A percentile compares a stretch with the other conserved stretches of the same genome.
Conservation (phyloP, 768 basidiomycete species). For the Kwoniella sp. region DNA sequence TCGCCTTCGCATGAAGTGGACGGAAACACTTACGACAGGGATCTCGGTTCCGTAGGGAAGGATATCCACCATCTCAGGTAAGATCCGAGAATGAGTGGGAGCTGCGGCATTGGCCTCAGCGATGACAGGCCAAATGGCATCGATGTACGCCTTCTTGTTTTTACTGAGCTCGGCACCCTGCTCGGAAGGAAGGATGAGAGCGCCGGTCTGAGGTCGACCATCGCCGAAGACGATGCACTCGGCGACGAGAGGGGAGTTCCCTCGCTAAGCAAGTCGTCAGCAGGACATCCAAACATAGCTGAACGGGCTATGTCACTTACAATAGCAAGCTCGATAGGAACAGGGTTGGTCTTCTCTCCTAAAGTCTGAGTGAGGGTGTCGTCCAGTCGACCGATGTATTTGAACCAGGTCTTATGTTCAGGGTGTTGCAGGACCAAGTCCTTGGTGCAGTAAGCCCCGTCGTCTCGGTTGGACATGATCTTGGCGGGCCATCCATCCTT, state of each 20-base stretch:
- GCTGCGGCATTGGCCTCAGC: constrained; percentile 63
- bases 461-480: constrained; percentile 61
- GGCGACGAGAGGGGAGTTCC: constrained; percentile 60
- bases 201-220: constrained; percentile 61
- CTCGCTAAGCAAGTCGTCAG: constrained; percentile 51
- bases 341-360: constrained; percentile 66
- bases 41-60: constrained; percentile 61
- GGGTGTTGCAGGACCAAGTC: constrained; percentile 64
- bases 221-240: constrained; percentile 66
- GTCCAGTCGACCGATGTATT: constrained; percentile 64
- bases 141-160: constrained; percentile 55
- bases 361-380: constrained; percentile 61
- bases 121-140: constrained; percentile 60
- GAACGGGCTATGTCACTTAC: constrained; percentile 25
- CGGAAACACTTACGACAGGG: constrained; percentile 51
- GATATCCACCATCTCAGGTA: constrained; percentile 62
- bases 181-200: constrained; percentile 63
- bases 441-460: constrained; percentile 64
- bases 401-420: constrained; percentile 58
- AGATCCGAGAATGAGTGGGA: constrained; percentile 63
- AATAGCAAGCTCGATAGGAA: constrained; percentile 63
- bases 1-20: neutral
- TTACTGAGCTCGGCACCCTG: constrained; percentile 46
- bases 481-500: constrained; percentile 63
- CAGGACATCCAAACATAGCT: neutral